Conservation (phyloP, 2,329 filamentous ascomycete species). For the Thelonectria discophora region DNA sequence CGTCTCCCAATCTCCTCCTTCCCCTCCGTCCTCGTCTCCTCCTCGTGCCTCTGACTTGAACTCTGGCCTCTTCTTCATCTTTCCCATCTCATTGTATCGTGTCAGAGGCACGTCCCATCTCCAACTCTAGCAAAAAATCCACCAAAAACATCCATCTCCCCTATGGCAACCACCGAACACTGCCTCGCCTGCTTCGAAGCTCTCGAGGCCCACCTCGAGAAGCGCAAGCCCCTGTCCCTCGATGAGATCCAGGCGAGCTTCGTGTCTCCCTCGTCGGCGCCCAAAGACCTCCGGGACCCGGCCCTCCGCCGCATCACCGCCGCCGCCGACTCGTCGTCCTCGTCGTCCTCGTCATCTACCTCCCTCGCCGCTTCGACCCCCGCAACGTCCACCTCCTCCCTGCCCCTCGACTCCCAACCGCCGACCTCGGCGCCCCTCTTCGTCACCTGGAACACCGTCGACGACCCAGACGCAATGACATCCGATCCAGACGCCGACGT, state of each 20-base stretch:
- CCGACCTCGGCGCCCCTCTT: constrained; percentile 78
- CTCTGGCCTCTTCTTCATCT: constrained; percentile 2
- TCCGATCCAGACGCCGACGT: constrained; percentile 51
- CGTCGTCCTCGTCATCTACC: constrained; percentile 52
- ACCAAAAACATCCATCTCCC: constrained; percentile 16
- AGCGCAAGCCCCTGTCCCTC: constrained; percentile 73
- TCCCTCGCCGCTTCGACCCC: constrained; percentile 57
- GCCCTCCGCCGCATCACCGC: constrained; percentile 54
- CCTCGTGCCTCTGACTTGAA: constrained; percentile 18
- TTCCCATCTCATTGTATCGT: background rate
- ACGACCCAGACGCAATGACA: constrained; percentile 31
- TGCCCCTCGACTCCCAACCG: constrained; percentile 44
- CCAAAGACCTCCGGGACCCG: constrained; percentile 49
- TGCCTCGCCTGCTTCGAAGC: constrained; percentile 94
- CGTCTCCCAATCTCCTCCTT: background rate
- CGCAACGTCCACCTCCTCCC: constrained; percentile 55
- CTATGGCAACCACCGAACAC: constrained; percentile 86
- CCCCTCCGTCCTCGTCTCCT: background rate
- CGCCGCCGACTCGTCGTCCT: constrained; percentile 36
- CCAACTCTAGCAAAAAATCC: constrained; percentile 15
- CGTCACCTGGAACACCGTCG: constrained; percentile 89
- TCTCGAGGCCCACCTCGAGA: constrained; percentile 78
- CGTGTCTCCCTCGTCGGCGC: constrained; percentile 45
- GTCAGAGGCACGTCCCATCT: constrained; percentile 15
- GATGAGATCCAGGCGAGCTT: constrained; percentile 75